Evolutionary conservation across 2,329 filamentous ascomycete species (phyloP).

Genomic region (Tolypocladium ophioglossoides): DNA sequence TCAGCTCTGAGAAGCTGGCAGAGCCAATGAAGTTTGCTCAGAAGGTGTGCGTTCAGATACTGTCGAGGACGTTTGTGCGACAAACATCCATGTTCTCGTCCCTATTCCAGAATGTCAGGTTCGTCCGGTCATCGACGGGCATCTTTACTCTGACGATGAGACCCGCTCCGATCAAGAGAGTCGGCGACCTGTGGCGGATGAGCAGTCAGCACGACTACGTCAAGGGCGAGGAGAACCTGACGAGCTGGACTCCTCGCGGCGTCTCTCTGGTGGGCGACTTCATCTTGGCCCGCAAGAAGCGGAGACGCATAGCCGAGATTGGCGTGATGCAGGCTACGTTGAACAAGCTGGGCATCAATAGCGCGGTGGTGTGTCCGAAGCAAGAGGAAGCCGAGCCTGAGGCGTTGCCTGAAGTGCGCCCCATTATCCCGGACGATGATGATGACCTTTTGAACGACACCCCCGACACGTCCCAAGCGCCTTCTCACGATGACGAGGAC

Average conservation of each 20-base stretch:
- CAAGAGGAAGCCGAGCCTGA: slow-evolving; percentile 27
- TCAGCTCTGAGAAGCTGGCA: slow-evolving; percentile 72
- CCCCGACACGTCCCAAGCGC: slow-evolving; percentile 38
- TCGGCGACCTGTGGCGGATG: slow-evolving; percentile 92
- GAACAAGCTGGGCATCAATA: slow-evolving; percentile 42
- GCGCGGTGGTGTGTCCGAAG: slow-evolving; percentile 21
- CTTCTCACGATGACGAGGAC: slow-evolving; percentile 20
- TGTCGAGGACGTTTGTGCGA: slow-evolving; percentile 73
- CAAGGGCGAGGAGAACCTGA: slow-evolving; percentile 84
- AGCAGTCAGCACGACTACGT: slow-evolving; percentile 92
- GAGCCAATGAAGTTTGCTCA: slow-evolving; percentile 81
- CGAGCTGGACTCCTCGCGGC: slow-evolving; percentile 77
- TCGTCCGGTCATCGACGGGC: slow-evolving; percentile 76
- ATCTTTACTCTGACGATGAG: slow-evolving; percentile 83
- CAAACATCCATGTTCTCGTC: slow-evolving; percentile 80
- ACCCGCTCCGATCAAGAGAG: slow-evolving; percentile 80
- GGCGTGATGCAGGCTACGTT: slow-evolving; percentile 62
- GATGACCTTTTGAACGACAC: slow-evolving; percentile 49
- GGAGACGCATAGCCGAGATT: slow-evolving; percentile 66
- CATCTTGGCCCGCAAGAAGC: slow-evolving; percentile 63
- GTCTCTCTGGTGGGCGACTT: slow-evolving; percentile 88
- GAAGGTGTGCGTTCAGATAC: slow-evolving; percentile 71
- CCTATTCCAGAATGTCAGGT: slow-evolving; percentile 73
- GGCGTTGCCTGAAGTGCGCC: slow-evolving; percentile 21
- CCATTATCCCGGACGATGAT: slow-evolving; percentile 41